These are phyloP conservation scores for Globisporangium paddicum DNA, from an alignment of 352 stramenopile genomes.

Conservation along the genomic window DNA sequence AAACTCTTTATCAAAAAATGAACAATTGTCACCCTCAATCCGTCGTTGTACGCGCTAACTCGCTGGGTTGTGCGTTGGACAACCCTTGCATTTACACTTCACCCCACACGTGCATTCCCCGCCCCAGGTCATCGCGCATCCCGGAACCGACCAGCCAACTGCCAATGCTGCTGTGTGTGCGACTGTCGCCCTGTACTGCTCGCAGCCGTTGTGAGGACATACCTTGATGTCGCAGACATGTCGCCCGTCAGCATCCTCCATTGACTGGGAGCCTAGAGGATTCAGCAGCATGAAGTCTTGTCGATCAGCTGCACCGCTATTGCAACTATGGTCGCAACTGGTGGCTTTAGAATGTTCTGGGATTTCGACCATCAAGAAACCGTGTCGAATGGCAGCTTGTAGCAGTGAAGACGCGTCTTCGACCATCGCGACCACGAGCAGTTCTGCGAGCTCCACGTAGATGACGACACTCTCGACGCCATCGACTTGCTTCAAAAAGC, in stretches of 20 bases:
- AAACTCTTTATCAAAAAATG: background rate
- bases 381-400: slow-evolving; percentile 25
- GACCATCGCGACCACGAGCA: slow-evolving; percentile 56
- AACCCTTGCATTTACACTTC: slow-evolving; percentile 70
- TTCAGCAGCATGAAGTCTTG: background rate
- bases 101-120: slow-evolving; percentile 79
- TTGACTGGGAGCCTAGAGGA: background rate
- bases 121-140: slow-evolving; percentile 73
- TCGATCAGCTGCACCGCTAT: background rate
- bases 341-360: slow-evolving; percentile 17
- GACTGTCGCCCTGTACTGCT: slow-evolving; percentile 72
- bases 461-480: slow-evolving; percentile 66
- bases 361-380: slow-evolving; percentile 52
- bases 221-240: slow-evolving; percentile 62
- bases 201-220: slow-evolving; percentile 63
- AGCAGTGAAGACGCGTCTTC: slow-evolving; percentile 31
- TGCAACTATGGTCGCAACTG: background rate
- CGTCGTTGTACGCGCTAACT: slow-evolving; percentile 5
- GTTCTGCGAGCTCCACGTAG: slow-evolving; percentile 46
- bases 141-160: slow-evolving; percentile 72
- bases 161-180: slow-evolving; percentile 74
- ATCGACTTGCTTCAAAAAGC: slow-evolving; percentile 34
- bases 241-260: slow-evolving; percentile 15
- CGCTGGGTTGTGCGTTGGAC: slow-evolving; percentile 69
- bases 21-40: background rate